Percentiles rank a stretch among this genome's conserved stretches.
Conservation (phyloP, 202 grass and related monocot genomes). For the Schoenoplectus tabernaemontani region DNA sequence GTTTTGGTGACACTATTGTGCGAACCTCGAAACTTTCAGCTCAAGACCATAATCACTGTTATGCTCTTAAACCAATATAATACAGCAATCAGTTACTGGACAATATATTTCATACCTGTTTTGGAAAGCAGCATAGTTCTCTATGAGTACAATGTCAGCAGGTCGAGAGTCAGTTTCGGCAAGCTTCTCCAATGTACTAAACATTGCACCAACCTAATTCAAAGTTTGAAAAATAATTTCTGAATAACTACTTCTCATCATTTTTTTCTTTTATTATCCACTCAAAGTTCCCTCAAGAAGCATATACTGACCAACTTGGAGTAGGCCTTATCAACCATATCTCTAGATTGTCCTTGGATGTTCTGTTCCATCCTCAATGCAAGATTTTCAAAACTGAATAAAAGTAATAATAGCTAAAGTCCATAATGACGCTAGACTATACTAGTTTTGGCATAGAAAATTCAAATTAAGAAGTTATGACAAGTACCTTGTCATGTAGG, state of each 20-base stretch:
- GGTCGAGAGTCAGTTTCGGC: conserved; percentile 76
- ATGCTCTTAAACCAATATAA: not conserved
- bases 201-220: conserved; percentile 88
- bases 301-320: conserved; percentile 80
- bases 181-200: conserved; percentile 87
- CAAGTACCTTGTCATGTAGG: conserved; percentile 81
- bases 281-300: conserved; percentile 7
- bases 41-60: not conserved
- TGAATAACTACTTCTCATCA: conserved; percentile 18
- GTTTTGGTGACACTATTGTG: not conserved
- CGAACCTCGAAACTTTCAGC: not conserved
- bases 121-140: conserved; percentile 96
- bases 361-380: conserved; percentile 94
- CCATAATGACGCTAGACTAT: not conserved
- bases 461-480: conserved; percentile 17
- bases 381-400: conserved; percentile 72
- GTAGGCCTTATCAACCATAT: conserved; percentile 96
- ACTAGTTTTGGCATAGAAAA: conserved; percentile 10
- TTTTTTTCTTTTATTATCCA: conserved; percentile 9
- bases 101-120: conserved; percentile 50
- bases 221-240: conserved; percentile 14
- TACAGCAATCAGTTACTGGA: not conserved
- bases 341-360: conserved; percentile 98
- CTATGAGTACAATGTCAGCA: conserved; percentile 79
- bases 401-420: conserved; percentile 10